These are phyloP conservation scores for Zopfia rhizophila DNA, from an alignment of 2,329 filamentous ascomycete genomes.

Conservation along the genomic window DNA sequence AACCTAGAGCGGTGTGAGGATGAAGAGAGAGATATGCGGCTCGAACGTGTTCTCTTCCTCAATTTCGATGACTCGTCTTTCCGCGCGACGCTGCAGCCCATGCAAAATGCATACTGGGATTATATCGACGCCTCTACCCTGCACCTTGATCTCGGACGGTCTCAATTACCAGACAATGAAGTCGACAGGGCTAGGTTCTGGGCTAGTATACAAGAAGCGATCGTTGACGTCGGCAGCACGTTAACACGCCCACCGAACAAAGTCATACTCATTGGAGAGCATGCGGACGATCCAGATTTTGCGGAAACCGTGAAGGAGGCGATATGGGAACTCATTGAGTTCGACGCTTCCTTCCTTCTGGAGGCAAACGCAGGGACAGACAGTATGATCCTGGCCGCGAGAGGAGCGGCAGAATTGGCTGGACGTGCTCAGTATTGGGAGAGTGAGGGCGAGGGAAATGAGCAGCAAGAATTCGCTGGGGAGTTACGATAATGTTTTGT, in stretches of 20 bases:
- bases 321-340: slow-evolving; percentile 31
- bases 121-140: slow-evolving; percentile 17
- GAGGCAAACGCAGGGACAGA: slow-evolving; percentile 19
- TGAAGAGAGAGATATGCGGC: slow-evolving; percentile 14
- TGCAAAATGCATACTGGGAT: slow-evolving; percentile 19
- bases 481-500: too few relatives aligned
- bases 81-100: slow-evolving; percentile 27
- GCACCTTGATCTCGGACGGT: slow-evolving; percentile 37
- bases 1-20: slow-evolving; percentile 12
- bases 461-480: too few relatives aligned
- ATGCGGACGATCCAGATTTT: slow-evolving; percentile 34
- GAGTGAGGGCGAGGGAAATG: too few relatives aligned
- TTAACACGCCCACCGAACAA: slow-evolving; percentile 27
- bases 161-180: slow-evolving; percentile 35
- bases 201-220: slow-evolving; percentile 32
- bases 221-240: slow-evolving; percentile 23
- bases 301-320: slow-evolving; percentile 29
- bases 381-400: slow-evolving; percentile 27
- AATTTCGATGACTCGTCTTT: slow-evolving; percentile 41
- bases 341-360: slow-evolving; percentile 29
- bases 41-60: slow-evolving; percentile 34
- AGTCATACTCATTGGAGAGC: slow-evolving; percentile 35
- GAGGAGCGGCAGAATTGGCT: slow-evolving; percentile 37
- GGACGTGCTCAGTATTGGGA: slow-evolving; percentile 21
- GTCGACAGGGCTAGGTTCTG: slow-evolving; percentile 35